Base-by-base conservation (phyloP, 495 filamentous ascomycete genomes). In the Viridothelium virens region DNA sequence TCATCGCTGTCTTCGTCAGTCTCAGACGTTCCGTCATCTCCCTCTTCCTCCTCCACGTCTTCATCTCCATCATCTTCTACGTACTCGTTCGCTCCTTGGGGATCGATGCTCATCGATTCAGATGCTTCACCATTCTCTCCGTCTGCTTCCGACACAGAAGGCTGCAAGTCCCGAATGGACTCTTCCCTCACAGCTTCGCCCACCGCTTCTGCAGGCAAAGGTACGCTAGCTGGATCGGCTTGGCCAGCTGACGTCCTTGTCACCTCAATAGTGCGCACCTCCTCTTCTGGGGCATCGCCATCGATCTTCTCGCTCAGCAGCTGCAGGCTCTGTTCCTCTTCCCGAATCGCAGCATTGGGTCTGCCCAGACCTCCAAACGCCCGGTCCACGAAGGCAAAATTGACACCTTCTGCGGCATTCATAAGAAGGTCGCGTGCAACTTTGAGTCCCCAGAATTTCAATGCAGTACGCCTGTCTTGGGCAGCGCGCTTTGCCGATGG, bases 391-490 rank as follows among this genome's bases (percentile, higher is more conserved):
- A 82, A 84, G 10, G 74, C 74, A 74, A 82, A 88, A 46, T 84
- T 81, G 56, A 89, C 75, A 5, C 78, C 80, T 62, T 81, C 79
- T 0, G 79, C 83, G n/a, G 82, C 82, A 63, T 82, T 83, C 82
- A 87, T 81, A 61, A 91, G 70, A 2, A 90, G 66, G 0, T 85
- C 83, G 53, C 88, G 77, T 3, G 80, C 86, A 6, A 90, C 84
- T 50, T 82, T 83, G 34, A 86, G 71, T 16, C 79, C 80, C 88
- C 88, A 90, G 70, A 86, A 88, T 16, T 78, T 75, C 25, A 72
- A 76, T 11, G 82, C 78, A 6, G 79, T 78, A 47, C 66, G 47
- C 16, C 76, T 69, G 61, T 79, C 76, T 66, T 74, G 76, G 3
- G 65, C 70, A 36, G 66, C 56, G 7, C 1, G 7, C 6, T n/a